phyloP scores from a whole-genome alignment of 495 filamentous ascomycete species.

The Xylaria longipes region DNA sequence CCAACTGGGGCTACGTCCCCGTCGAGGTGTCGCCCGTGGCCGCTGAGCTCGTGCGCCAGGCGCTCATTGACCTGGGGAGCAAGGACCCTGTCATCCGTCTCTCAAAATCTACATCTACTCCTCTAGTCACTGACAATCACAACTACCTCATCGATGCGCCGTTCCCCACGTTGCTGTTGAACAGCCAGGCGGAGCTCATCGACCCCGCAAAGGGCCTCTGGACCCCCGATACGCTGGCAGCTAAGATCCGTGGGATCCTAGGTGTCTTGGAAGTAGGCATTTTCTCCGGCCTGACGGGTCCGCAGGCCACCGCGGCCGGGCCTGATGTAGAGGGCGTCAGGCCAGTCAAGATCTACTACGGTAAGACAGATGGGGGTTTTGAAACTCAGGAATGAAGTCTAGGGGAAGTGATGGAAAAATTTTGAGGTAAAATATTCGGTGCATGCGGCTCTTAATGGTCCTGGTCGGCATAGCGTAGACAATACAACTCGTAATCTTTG shows the following conservation, averaged over 20 bases:
- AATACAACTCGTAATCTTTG: slow-evolving; percentile 10
- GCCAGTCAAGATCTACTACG: slow-evolving; percentile 93
- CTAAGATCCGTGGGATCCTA: slow-evolving; percentile 76
- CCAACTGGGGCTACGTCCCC: slow-evolving; percentile 81
- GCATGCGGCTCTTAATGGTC: slow-evolving; percentile 31
- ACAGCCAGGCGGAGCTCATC: slow-evolving; percentile 59
- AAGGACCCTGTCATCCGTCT: slow-evolving; percentile 70
- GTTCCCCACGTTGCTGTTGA: slow-evolving; percentile 72
- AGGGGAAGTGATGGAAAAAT: background rate
- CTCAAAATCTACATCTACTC: slow-evolving; percentile 69
- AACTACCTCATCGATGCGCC: slow-evolving; percentile 94
- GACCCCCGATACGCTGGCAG: slow-evolving; percentile 77
- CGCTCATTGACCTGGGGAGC: slow-evolving; percentile 73
- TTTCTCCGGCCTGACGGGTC: slow-evolving; percentile 80
- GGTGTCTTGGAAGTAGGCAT: slow-evolving; percentile 93
- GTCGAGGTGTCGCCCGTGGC: slow-evolving; percentile 92
- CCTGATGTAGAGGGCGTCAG: slow-evolving; percentile 77
- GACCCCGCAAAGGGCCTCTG: slow-evolving; percentile 68
- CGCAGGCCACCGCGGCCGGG: slow-evolving; percentile 64
- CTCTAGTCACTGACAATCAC: slow-evolving; percentile 89
- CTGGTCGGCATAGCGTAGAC: background rate
- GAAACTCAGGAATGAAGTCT: slow-evolving; percentile 39
- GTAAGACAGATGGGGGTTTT: slow-evolving; percentile 80
- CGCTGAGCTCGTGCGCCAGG: slow-evolving; percentile 70
- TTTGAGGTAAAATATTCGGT: background rate